Percentiles rank a stretch among this genome's conserved stretches.
These are phyloP conservation scores for Trametes coccinea DNA, from an alignment of 768 basidiomycete species.

Conservation along the genomic window DNA sequence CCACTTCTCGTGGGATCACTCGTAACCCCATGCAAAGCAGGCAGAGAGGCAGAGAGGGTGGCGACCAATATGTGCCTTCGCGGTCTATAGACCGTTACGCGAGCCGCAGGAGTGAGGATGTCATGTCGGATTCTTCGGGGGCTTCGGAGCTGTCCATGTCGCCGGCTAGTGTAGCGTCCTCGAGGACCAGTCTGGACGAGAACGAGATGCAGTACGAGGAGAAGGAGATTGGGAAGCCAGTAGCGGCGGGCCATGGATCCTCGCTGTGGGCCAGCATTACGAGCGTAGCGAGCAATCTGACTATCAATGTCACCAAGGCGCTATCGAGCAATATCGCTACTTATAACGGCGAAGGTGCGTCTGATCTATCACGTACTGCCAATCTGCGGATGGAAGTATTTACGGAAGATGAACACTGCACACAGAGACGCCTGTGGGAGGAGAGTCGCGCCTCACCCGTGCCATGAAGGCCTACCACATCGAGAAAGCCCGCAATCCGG, in stretches of 20 bases:
- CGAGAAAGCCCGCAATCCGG: constrained; percentile 53
- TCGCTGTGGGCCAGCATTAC: constrained; percentile 48
- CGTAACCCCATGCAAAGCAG: background rate
- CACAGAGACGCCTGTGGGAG: constrained; percentile 51
- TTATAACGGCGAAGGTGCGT: constrained; percentile 47
- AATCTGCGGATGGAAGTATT: background rate
- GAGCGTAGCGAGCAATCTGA: constrained; percentile 53
- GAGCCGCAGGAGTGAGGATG: constrained; percentile 13
- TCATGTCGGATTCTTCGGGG: constrained; percentile 20
- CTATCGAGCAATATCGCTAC: constrained; percentile 48
- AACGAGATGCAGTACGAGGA: constrained; percentile 5
- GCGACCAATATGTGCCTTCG: background rate
- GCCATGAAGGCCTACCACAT: constrained; percentile 71
- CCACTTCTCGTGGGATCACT: constrained; percentile 1
- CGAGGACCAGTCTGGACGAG: constrained; percentile 22
- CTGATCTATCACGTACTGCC: background rate
- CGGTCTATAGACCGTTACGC: constrained; percentile 13
- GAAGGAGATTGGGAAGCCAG: constrained; percentile 11
- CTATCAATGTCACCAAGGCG: constrained; percentile 58
- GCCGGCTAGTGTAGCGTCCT: constrained; percentile 17
- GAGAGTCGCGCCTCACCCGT: constrained; percentile 60
- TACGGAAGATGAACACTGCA: background rate
- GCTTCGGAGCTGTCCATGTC: constrained; percentile 13
- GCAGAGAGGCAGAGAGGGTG: background rate
- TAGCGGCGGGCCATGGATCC: constrained; percentile 35